Conservation (phyloP, 2,329 filamentous ascomycete species). For the Dothidotthia symphoricarpi region DNA sequence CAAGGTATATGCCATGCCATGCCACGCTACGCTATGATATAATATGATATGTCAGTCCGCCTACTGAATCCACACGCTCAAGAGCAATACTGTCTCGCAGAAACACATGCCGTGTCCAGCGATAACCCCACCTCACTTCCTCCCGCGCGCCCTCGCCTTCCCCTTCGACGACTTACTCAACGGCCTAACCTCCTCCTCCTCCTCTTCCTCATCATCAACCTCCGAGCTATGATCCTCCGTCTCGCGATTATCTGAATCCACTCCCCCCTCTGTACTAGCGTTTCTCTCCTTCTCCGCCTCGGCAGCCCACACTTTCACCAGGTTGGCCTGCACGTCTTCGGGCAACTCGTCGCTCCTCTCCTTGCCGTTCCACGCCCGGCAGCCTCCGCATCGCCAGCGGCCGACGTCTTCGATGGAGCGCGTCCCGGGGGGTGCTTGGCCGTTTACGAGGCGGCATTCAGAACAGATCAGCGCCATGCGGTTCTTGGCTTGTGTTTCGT, state of each 20-base stretch:
- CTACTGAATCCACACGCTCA: no score
- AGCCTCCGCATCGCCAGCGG: slow-evolving; percentile 85
- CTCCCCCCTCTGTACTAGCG: slow-evolving; percentile 9
- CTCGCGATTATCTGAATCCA: slow-evolving; percentile 23
- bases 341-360: slow-evolving; percentile 64
- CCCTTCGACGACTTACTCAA: slow-evolving; percentile 44
- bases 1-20: no score
- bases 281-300: slow-evolving; percentile 52
- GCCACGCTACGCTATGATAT: no score
- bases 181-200: slow-evolving; percentile 25
- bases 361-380: slow-evolving; percentile 76
- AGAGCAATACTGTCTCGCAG: no score
- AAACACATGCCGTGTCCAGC: no score
- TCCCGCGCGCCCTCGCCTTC: slow-evolving; percentile 43
- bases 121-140: slow-evolving; percentile 29
- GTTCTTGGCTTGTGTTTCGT: slow-evolving; percentile 90
- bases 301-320: slow-evolving; percentile 41
- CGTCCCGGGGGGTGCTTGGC: slow-evolving; percentile 87
- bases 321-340: slow-evolving; percentile 53
- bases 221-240: slow-evolving; percentile 24
- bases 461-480: slow-evolving; percentile 82
- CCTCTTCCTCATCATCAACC: slow-evolving; percentile 20
- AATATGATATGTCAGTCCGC: no score
- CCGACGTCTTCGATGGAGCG: slow-evolving; percentile 76
- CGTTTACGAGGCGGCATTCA: slow-evolving; percentile 84